Evolutionary conservation across 495 filamentous ascomycete species (phyloP), one percentile per base, ranked within the genome.

Genomic region (Eremomyces bilateralis): DNA sequence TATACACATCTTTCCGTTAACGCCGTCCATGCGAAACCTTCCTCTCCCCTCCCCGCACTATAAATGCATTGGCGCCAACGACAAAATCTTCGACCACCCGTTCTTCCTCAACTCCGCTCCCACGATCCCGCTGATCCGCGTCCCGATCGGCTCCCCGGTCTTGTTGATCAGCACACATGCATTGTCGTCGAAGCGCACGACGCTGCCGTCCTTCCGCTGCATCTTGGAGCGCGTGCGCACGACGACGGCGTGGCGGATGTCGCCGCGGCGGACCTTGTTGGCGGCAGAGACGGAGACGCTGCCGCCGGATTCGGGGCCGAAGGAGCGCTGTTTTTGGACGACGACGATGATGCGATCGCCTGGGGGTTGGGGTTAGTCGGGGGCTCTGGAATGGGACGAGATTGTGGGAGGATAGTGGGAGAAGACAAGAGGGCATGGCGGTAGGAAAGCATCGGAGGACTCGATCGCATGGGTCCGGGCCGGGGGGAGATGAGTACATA

Each of bases 141-240:
- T 82, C 34, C 88, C 88, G 44, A 99, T 73, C 4, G 88, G 90
- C 52, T 99, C 88, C 3, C 90, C 90, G 4, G 80, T 65, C 65
- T 99, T 99, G 57, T 90, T 94, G 53, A 99, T 77, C 51, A 99
- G 56, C 19, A 95, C 90, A 52, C 88, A 99, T 13, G 88, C 88
- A 60, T 95, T 99, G 51, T 99, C 88, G 60, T 88, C 88, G 56
- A 95, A 99, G 29, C 71, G 70, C 29, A 99, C 73, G 27, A 84
- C 67, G 46, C 74, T 80, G 19, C 88, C 88, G 60, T 99, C 88
- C 4, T 67, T 64, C 24, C 88, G 64, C 50, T 83, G 76, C 40
- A 80, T 67, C 53, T 82, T 76, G 58, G 95, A 85, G 46, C 56
- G 68, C 34, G 80, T 92, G 12, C 88, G 80, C 19, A 99, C 88